Evolutionary conservation across 345 rosid genomes (phyloP).

Genomic region (Triadica sebifera): DNA sequence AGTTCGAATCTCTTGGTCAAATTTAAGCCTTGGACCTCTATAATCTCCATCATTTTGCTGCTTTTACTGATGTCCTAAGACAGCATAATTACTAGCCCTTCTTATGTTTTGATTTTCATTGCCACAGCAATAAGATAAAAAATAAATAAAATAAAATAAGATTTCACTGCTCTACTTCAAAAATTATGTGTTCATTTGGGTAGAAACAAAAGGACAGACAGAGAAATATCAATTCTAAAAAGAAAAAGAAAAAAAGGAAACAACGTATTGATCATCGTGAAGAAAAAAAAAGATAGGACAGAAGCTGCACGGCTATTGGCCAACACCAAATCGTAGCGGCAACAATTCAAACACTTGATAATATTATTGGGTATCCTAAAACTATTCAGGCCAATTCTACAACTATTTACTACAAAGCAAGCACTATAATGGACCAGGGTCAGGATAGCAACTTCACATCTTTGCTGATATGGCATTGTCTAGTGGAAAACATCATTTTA

Average conservation of each 20-base stretch:
- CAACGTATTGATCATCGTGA: neutral
- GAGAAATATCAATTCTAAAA: no score
- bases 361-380: neutral
- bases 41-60: neutral
- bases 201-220: neutral
- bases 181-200: neutral
- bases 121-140: neutral
- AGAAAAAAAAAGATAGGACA: neutral
- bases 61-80: neutral
- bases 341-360: neutral
- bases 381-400: neutral
- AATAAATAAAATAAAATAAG: neutral
- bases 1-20: neutral
- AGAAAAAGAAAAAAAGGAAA: neutral
- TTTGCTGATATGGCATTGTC: neutral
- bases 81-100: neutral
- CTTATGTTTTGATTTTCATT: neutral
- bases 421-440: neutral
- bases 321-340: slow-evolving; percentile 2
- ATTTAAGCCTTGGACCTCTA: neutral
- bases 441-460: slow-evolving; percentile 1
- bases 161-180: neutral
- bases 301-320: neutral
- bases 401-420: neutral
- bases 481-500: neutral